Conservation (phyloP, 2,329 filamentous ascomycete species). For the Elsinoe australis region DNA sequence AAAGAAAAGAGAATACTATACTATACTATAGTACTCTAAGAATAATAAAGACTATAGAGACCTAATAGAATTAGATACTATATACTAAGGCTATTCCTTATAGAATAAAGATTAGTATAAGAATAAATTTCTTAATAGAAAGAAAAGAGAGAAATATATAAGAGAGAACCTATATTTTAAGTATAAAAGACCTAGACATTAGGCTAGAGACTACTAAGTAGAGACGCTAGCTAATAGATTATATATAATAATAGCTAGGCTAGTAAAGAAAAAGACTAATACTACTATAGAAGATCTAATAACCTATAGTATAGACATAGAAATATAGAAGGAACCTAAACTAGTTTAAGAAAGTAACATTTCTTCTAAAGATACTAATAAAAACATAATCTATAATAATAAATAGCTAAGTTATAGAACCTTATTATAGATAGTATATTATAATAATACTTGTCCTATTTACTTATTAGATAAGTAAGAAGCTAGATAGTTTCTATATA, state of each 20-base stretch:
- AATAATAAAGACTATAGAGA: not conserved
- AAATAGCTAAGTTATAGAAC: not conserved
- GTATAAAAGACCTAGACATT: not conserved
- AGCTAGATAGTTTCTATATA: not conserved
- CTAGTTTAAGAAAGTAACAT: not conserved
- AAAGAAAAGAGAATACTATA: not conserved
- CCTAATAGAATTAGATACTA: slow-evolving; percentile 1
- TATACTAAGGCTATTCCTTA: not conserved
- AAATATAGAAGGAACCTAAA: not conserved
- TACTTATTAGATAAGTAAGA: not conserved
- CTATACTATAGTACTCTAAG: not conserved
- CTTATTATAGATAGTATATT: not conserved
- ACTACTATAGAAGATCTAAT: not conserved
- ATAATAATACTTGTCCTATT: not conserved
- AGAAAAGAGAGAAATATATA: not conserved
- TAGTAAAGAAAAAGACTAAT: slow-evolving; percentile 2
- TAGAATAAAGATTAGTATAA: not conserved
- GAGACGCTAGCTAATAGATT: not conserved
- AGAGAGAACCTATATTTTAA: slow-evolving; percentile 2
- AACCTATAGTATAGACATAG: not conserved
- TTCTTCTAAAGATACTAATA: not conserved
- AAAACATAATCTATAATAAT: not conserved
- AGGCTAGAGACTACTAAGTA: not conserved
- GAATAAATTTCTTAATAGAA: not conserved
- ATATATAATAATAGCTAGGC: slow-evolving; percentile 1